These are phyloP conservation scores for Albizia julibrissin DNA, from an alignment of 306 rosid genomes.

Conservation along the genomic window DNA sequence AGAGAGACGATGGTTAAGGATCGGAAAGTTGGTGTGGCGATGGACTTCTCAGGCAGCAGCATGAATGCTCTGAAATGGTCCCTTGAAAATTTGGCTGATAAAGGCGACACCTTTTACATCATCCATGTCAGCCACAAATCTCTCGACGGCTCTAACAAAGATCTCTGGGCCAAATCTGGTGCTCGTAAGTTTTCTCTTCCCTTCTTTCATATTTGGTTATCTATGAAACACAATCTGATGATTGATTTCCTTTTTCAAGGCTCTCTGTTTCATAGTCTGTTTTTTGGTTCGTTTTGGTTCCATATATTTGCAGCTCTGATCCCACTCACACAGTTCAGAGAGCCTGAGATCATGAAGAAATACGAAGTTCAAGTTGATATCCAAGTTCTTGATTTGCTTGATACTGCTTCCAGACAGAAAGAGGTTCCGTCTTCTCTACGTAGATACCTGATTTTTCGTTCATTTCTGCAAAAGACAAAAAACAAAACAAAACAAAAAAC, in stretches of 20 bases:
- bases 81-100: conserved; percentile 72
- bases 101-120: conserved; percentile 77
- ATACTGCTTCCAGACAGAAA: conserved; percentile 74
- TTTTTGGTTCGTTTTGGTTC: neutral
- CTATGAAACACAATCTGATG: neutral
- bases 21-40: conserved; percentile 76
- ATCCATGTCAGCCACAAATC: conserved; percentile 58
- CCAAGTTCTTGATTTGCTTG: conserved; percentile 79
- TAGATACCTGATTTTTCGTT: neutral
- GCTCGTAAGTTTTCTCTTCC: conserved; percentile 54
- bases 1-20: conserved; percentile 59
- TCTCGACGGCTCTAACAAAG: conserved; percentile 46
- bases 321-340: conserved; percentile 74
- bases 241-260: neutral
- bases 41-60: conserved; percentile 90
- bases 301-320: conserved; percentile 58
- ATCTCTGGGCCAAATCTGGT: conserved; percentile 70
- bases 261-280: neutral
- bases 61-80: conserved; percentile 91
- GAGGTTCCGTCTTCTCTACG: conserved; percentile 54
- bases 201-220: neutral
- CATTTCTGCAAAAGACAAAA: too few species aligned
- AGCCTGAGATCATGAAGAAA: conserved; percentile 65
- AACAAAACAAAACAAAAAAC: too few species aligned
- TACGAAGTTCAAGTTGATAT: conserved; percentile 62